Base-by-base conservation (phyloP, 371 early-diverging fungal genomes). In the Dichotomocladium elegans region DNA sequence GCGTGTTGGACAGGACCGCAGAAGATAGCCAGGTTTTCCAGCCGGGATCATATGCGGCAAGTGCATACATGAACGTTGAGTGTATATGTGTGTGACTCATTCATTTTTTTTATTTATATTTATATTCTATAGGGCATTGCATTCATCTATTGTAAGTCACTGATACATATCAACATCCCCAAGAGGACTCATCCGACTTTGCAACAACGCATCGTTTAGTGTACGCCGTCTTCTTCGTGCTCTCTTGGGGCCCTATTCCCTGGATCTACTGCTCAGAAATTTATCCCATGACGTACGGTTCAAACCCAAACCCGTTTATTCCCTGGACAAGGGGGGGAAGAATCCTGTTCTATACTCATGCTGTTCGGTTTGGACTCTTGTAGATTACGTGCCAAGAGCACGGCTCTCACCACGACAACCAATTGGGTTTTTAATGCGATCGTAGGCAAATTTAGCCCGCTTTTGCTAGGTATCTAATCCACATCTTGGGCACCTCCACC, bases 231-330 rank as follows among this genome's bases (percentile, higher is more conserved):
- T 64, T 50, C 37, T 70, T 67, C 56, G 57, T 59, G 10, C 17
- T 70, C 8, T 70, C 71, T 0, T 70, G 71, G 71, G 71, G 71
- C 4, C 71, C 71, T 4, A 53, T 64, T 25, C 64, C 60, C 7
- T 70, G 71, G 71, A 41, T 70, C 14, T 64, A 79, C 55, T 81
- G 80, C 55, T 76, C 83, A 41, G 86, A 86, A 53, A 80, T 86
- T 64, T 83, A 58, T 41, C 71, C 71, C 12, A 66, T 55, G 51
- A 45, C 61, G 63, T 61, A 57, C 53, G 28, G 26, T n/a, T n/a
- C n/a, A n/a, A n/a, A n/a, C n/a, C n/a, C n/a, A n/a, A n/a, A n/a
- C n/a, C n/a, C n/a, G n/a, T n/a, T n/a, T n/a, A n/a, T n/a, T n/a
- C n/a, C n/a, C n/a, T n/a, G n/a, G n/a, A n/a, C n/a, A n/a, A 37